These are phyloP conservation scores for Dendrobium catenatum DNA, from an alignment of 106 monocot genomes.

Conservation along the genomic window DNA sequence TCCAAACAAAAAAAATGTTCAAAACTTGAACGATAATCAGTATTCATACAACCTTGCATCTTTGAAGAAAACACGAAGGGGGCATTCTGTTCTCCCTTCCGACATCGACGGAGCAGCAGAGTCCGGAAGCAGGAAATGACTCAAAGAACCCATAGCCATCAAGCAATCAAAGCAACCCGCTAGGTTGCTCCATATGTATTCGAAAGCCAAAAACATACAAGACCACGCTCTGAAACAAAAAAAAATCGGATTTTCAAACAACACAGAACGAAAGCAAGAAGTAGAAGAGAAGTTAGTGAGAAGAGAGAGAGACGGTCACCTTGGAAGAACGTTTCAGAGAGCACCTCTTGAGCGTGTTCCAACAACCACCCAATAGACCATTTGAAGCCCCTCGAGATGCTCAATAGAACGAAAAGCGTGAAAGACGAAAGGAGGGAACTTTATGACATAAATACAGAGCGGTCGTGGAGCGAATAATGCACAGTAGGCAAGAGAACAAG, in stretches of 20 bases:
- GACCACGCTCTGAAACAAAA: not conserved
- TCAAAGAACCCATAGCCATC: conserved; percentile 12
- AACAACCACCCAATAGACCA: not conserved
- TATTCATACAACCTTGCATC: conserved; percentile 38
- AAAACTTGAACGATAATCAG: not conserved
- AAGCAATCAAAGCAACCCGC: conserved; percentile 6
- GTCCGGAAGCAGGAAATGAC: not conserved
- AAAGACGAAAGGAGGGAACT: not conserved
- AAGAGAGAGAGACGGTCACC: conserved; percentile 2
- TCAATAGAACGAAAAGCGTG: not conserved
- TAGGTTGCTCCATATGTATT: not conserved
- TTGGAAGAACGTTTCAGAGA: not conserved
- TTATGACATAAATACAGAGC: not conserved
- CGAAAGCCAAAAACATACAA: not conserved
- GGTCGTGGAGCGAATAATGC: not conserved
- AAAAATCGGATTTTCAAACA: not conserved
- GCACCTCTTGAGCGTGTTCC: not conserved
- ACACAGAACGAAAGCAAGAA: not conserved
- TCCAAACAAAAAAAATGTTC: not conserved
- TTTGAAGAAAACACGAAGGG: conserved; percentile 38
- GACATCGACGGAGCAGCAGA: conserved; percentile 7
- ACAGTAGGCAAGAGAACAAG: not conserved
- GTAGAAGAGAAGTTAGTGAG: not conserved
- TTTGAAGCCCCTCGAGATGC: conserved; percentile 7
- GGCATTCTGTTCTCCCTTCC: conserved; percentile 1